Conservation (phyloP, 352 stramenopile species). For the Globisporangium cylindrosporum region DNA sequence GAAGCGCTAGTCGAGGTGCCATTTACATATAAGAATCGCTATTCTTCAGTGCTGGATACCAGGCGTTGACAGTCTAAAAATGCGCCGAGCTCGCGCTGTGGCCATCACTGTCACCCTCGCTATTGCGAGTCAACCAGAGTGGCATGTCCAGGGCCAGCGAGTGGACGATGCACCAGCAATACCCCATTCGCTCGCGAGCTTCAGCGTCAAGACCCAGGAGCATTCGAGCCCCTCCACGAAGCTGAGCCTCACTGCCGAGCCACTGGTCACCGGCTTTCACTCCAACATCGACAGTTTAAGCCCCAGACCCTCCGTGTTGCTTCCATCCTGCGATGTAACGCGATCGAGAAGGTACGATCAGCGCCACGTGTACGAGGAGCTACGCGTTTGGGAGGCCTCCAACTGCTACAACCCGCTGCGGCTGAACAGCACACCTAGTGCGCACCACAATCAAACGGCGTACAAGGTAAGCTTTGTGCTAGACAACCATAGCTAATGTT, state of each 20-base stretch:
- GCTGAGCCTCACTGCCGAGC: not conserved
- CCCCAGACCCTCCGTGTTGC: not conserved
- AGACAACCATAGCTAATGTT: too few species aligned
- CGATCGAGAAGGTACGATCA: not conserved
- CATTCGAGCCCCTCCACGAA: not conserved
- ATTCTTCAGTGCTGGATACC: not conserved
- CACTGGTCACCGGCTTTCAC: not conserved
- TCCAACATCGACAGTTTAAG: not conserved
- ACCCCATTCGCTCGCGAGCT: not conserved
- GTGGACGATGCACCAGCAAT: not conserved
- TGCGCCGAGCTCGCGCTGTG: not conserved
- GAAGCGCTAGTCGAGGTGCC: not conserved
- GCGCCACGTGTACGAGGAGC: conserved; percentile 2
- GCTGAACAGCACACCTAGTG: not conserved
- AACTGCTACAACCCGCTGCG: conserved; percentile 6
- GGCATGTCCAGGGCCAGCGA: not conserved
- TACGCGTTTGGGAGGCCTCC: conserved; percentile 1
- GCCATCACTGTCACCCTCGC: not conserved
- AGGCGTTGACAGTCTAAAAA: conserved; percentile 4
- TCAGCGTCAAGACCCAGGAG: not conserved
- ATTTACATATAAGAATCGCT: not conserved
- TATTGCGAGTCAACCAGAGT: not conserved
- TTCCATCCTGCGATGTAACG: not conserved
- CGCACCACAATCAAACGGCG: not conserved
- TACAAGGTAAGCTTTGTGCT: not conserved